Conservation (phyloP, 192 early-diverging fungal species). For the Chytriomyces sp. region DNA sequence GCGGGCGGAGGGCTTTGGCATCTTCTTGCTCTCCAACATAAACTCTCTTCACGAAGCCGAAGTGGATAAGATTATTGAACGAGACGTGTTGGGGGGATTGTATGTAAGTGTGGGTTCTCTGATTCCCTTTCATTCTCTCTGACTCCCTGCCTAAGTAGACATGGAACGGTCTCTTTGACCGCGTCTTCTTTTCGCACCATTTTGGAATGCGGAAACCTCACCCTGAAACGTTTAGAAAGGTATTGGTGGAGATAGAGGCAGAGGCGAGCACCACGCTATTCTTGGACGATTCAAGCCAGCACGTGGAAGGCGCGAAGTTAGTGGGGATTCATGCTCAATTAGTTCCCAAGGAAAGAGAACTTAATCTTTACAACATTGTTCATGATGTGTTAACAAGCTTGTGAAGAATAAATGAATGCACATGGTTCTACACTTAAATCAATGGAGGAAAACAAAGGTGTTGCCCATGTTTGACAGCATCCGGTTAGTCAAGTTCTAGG, state of each 20-base stretch:
- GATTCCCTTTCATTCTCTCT: too few species aligned
- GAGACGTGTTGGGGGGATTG: constrained; percentile 7
- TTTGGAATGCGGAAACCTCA: constrained; percentile 6
- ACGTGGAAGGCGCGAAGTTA: background rate
- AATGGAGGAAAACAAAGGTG: too few species aligned
- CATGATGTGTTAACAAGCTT: too few species aligned
- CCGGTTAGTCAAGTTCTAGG: too few species aligned
- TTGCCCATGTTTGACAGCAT: too few species aligned
- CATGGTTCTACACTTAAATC: too few species aligned
- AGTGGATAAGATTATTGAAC: constrained; percentile 10
- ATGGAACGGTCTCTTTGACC: background rate
- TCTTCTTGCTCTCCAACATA: constrained; percentile 13
- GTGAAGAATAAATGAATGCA: too few species aligned
- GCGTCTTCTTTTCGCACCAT: background rate
- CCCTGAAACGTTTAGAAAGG: background rate
- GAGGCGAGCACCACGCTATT: background rate
- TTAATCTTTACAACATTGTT: too few species aligned
- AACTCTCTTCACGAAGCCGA: background rate
- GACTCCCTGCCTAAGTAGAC: too few species aligned
- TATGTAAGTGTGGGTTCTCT: too few species aligned
- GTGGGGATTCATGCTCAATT: background rate
- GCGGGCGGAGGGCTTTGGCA: background rate
- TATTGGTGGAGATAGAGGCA: background rate
- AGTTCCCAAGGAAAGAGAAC: too few species aligned
- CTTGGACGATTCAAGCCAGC: constrained; percentile 10